Evolutionary conservation across 768 basidiomycete species (phyloP).

Genomic region (Hygrophorus russula): DNA sequence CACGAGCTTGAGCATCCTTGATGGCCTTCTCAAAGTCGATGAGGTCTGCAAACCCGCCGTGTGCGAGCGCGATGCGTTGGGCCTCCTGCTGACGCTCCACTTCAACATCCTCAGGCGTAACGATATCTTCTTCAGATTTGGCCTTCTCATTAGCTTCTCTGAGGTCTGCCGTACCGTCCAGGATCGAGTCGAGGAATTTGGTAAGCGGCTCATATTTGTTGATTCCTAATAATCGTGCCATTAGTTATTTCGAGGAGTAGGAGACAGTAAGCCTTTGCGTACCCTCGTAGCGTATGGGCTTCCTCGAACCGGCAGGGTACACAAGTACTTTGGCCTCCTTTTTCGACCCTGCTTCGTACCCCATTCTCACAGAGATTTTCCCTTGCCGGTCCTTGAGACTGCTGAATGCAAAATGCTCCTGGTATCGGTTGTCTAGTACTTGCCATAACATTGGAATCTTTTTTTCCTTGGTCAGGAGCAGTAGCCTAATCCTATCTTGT

Average conservation of each 20-base stretch:
- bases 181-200: slow-evolving; percentile 60
- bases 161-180: slow-evolving; percentile 59
- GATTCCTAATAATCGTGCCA: slow-evolving; percentile 30
- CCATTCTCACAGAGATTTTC: slow-evolving; percentile 43
- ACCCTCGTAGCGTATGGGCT: slow-evolving; percentile 62
- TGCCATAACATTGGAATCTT: slow-evolving; percentile 74
- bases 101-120: slow-evolving; percentile 28
- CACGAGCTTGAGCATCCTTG: slow-evolving; percentile 21
- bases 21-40: slow-evolving; percentile 43
- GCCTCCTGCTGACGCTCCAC: slow-evolving; percentile 37
- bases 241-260: background rate
- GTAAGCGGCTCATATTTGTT: slow-evolving; percentile 67
- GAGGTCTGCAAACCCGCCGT: slow-evolving; percentile 26
- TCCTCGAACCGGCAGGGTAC: slow-evolving; percentile 50
- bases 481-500: slow-evolving; percentile 37
- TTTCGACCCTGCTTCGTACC: slow-evolving; percentile 41
- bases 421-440: slow-evolving; percentile 64
- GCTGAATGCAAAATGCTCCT: slow-evolving; percentile 49
- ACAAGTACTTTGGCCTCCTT: slow-evolving; percentile 60
- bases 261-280: background rate
- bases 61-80: no score
- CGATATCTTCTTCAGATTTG: slow-evolving; percentile 25
- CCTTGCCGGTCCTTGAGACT: slow-evolving; percentile 59
- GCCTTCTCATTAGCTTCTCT: slow-evolving; percentile 27
- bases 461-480: slow-evolving; percentile 67